Percentiles rank a stretch among this genome's conserved stretches.
These are phyloP conservation scores for Melocanna baccifera DNA, from an alignment of 176 grass and related monocot genomes.

Conservation along the genomic window DNA sequence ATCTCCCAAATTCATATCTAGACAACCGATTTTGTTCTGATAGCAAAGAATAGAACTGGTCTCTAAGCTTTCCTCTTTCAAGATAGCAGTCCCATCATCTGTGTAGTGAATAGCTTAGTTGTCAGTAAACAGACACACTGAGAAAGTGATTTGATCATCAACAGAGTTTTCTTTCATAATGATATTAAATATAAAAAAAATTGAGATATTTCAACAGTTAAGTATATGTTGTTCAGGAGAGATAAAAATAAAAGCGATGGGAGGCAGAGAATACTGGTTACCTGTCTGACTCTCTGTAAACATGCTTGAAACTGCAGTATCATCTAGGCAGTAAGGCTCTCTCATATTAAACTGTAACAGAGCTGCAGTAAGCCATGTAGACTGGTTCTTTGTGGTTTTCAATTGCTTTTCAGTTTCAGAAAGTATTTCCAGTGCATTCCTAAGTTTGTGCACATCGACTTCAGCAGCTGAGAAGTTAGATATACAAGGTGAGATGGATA, in stretches of 20 bases:
- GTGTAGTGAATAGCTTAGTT: conserved; percentile 12
- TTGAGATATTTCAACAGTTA: neutral
- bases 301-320: conserved; percentile 51
- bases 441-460: conserved; percentile 59
- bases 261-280: neutral
- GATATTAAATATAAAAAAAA: neutral
- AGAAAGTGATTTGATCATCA: neutral
- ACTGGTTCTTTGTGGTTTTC: conserved; percentile 76
- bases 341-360: conserved; percentile 88
- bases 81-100: conserved; percentile 53
- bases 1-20: conserved; percentile 61
- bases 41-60: conserved; percentile 52
- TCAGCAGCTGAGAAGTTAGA: conserved; percentile 52
- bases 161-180: conserved; percentile 1
- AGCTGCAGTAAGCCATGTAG: conserved; percentile 93
- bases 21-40: conserved; percentile 44
- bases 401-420: conserved; percentile 95
- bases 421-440: conserved; percentile 89
- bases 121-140: conserved; percentile 18
- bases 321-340: conserved; percentile 52
- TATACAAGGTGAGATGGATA: conserved; percentile 17
- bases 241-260: neutral
- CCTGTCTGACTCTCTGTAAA: conserved; percentile 52
- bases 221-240: neutral
- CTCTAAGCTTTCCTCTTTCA: conserved; percentile 56